Base-by-base conservation (phyloP, 2,329 filamentous ascomycete genomes). In the Botryotinia calthae region DNA sequence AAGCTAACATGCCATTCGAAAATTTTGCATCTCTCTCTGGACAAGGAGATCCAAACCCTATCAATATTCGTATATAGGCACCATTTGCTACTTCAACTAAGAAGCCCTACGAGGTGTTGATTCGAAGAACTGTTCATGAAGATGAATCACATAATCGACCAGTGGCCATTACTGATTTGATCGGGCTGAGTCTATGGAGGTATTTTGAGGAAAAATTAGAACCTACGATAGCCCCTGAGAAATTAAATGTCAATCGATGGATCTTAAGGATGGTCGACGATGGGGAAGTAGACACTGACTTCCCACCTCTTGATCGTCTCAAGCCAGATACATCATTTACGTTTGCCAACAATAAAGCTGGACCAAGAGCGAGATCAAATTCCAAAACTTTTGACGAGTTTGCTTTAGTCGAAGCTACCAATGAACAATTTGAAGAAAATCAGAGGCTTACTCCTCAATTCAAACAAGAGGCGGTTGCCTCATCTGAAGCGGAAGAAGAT, bases 361-460 rank as follows among this genome's bases (percentile, higher is more conserved):
- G 85, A 66, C 46, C 64, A 54, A 84, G 82, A 66, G 77, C 86
- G 74, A 86, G 93, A 72, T 89, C 91, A 73, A 90, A 92, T 76
- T 92, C 91, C 34, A 93, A 91, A 79, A 90, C 92, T 1, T 93
- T 91, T 84, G 93, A 95, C 77, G 93, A 96, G 77, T 95, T 97
- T 81, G 93, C 91, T 20, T 84, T 97, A 40, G 91, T 93, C 20
- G 88, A 90, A 78, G 93, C 93, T 4, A 90, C 89, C 1, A 85
- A 89, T 73, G 87, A 87, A 18, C 90, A 92, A 77, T 91, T 90
- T 77, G 84, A 85, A 71, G 90, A 92, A 72, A 94, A 95, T 78
- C 88, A 93, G 79, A 85, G 83, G 58, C 79, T 89, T 70, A 93
- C 91, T 4, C 91, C 91, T 8, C 86, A 91, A 69, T 91, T 90